Conservation (phyloP, 1,284 basidiomycete species). For the Pyrrhoderma lamaoense region DNA sequence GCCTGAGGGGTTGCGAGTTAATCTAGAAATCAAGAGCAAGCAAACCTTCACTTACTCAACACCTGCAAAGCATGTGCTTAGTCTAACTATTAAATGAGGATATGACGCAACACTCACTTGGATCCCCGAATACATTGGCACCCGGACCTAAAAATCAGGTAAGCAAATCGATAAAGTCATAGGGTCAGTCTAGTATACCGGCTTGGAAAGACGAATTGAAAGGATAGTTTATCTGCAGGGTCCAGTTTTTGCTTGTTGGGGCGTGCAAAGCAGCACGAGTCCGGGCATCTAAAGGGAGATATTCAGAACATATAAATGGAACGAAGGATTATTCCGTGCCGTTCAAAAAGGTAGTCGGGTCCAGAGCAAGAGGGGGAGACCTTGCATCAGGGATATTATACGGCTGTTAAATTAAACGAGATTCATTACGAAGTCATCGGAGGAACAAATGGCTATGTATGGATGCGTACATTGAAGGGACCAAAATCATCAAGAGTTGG, state of each 20-base stretch:
- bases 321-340: slow-evolving; percentile 31
- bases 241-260: slow-evolving; percentile 58
- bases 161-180: slow-evolving; percentile 8
- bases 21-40: neutral
- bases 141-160: slow-evolving; percentile 7
- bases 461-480: slow-evolving; percentile 20
- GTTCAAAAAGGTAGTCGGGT: slow-evolving; percentile 45
- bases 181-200: slow-evolving; percentile 16
- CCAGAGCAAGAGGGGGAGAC: slow-evolving; percentile 28
- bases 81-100: slow-evolving; percentile 7
- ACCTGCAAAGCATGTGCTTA: slow-evolving; percentile 27
- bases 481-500: slow-evolving; percentile 11
- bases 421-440: neutral
- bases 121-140: slow-evolving; percentile 31
- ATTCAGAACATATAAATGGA: neutral
- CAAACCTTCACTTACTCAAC: slow-evolving; percentile 34
- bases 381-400: slow-evolving; percentile 32
- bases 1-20: slow-evolving; percentile 29
- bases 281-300: slow-evolving; percentile 38
- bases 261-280: slow-evolving; percentile 59
- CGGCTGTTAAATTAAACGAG: slow-evolving; percentile 8
- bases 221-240: slow-evolving; percentile 36
- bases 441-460: neutral
- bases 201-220: slow-evolving; percentile 36
- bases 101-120: slow-evolving; percentile 32